These are phyloP conservation scores for Orobanche coerulescens DNA, from an alignment of 257 asterid species.

Conservation along the genomic window DNA sequence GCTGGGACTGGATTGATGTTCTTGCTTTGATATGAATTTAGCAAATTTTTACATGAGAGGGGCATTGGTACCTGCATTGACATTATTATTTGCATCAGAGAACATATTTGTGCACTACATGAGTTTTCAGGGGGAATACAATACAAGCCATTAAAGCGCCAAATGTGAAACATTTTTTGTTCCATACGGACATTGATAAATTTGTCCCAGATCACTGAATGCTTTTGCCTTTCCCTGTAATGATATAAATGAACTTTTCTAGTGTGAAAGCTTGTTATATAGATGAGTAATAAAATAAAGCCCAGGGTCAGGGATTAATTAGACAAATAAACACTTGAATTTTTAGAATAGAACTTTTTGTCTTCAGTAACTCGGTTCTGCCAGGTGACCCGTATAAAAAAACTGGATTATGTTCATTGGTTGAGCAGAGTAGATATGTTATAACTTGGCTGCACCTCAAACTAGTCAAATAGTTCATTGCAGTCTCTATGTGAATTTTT, in stretches of 20 bases:
- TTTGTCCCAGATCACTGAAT: not conserved
- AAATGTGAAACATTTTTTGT: not conserved
- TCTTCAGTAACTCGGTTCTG: not conserved
- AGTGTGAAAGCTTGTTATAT: no score
- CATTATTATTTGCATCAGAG: not conserved
- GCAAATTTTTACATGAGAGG: not conserved
- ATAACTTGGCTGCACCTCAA: constrained; percentile 6
- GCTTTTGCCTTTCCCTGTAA: not conserved
- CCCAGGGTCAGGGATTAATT: no score
- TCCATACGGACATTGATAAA: not conserved
- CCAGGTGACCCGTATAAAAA: no score
- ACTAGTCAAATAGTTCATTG: not conserved
- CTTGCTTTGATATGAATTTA: not conserved
- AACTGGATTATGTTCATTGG: not conserved
- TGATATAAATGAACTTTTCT: not conserved
- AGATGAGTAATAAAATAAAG: no score
- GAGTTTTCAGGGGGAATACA: not conserved
- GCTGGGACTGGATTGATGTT: not conserved
- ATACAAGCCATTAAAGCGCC: no score
- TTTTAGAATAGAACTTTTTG: not conserved
- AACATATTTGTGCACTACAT: not conserved
- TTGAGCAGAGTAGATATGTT: no score
- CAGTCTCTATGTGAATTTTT: not conserved
- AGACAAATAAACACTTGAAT: no score
- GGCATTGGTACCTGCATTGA: not conserved